Base-by-base conservation (phyloP, 2,329 filamentous ascomycete species). In the Exophiala xenobiotica region DNA sequence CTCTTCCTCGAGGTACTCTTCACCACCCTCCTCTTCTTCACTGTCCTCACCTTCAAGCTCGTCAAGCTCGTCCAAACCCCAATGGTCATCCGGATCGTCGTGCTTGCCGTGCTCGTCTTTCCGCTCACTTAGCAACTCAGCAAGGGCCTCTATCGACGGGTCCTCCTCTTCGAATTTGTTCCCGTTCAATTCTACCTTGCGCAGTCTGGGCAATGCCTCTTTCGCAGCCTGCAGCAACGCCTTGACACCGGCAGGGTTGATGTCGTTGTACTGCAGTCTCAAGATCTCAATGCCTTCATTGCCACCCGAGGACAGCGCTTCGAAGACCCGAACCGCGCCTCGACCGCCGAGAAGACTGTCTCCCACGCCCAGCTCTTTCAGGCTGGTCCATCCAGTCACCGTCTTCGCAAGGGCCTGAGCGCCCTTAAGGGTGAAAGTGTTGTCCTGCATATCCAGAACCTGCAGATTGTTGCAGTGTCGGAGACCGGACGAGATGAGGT, bases 111-210 rank as follows among this genome's bases (percentile, higher is more conserved):
- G 73, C 60, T 86, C 83, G 67, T 92, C 87, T 73, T 91, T 91
- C 58, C 90, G 84, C 64, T 82, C 79, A 52, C 89, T 85, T 20
- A 96, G 76, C 22, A 93, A 74, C 45, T 84, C 80, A 60, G 84
- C 81, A 39, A 97, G 75, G 18, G 76, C 77, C 54, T 82, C 72
- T 35, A 96, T 78, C 22, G 81, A 81, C 40, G 81, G 76, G 62
- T 97, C 90, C 2, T 95, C 90, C 69, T 96, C 91, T 6, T 80
- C 76, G 63, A 99, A 96, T 67, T 90, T 93, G 76, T 99, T 99
- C 44, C 93, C 93, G 68, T 99, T 97, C 60, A 99, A 75, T 73
- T 97, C 93, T 43, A 99, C 82, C 63, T 91, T 85, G 73, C 86
- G 87, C 60, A 99, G 74, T 9, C 80, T 80, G 1, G 90, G 90